Base-by-base conservation (phyloP, 129 eudicot genomes). In the Gnaphalium uliginosum region DNA sequence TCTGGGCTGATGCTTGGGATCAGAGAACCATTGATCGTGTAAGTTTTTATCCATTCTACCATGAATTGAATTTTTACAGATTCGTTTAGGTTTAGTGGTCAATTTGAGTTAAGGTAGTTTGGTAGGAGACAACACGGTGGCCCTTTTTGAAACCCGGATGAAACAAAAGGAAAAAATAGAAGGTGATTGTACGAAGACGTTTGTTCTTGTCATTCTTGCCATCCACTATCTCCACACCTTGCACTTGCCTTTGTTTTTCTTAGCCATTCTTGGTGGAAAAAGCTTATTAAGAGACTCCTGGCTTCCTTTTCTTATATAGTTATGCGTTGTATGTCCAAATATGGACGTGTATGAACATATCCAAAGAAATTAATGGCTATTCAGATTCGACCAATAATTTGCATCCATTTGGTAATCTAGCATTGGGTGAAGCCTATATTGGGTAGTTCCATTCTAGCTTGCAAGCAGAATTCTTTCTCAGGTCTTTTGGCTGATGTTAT, bases 1-100 rank as follows among this genome's bases (percentile, higher is more conserved):
- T 86, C 59, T 94, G 98, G 98, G 89, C 89, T 68, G 90, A 90
- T 81, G 87, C 91, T 54, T 94, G 98, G 98, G 96, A 94, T 79
- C 98, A 90, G 65, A 85, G 79, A 75, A 82, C 83, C 65, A 83
- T 88, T 73, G 96, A 94, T 77, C 96, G 97, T 65, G 98, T 94
- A 88, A 88, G 98, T 76, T 69, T 79, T 57, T 4, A 63, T 43
- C 54, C 25, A 22, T 66, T 35, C 66, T 82, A 26, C 56, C 53
- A 59, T 39, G 75, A 33, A 50, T 58, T 69, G n/a, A 60, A 7
- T 54, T 51, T 59, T 54, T 68, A 46, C 48, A 58, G 48, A 61
- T 37, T 39, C 68, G 29, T 26, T 57, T 60, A 69, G 75, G 24
- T 57, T 35, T 67, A 37, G 54, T 35, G 59, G 32, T 76, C 53